These are phyloP conservation scores for Calonectria montana DNA, from an alignment of 2,329 filamentous ascomycete genomes.

Conservation along the genomic window DNA sequence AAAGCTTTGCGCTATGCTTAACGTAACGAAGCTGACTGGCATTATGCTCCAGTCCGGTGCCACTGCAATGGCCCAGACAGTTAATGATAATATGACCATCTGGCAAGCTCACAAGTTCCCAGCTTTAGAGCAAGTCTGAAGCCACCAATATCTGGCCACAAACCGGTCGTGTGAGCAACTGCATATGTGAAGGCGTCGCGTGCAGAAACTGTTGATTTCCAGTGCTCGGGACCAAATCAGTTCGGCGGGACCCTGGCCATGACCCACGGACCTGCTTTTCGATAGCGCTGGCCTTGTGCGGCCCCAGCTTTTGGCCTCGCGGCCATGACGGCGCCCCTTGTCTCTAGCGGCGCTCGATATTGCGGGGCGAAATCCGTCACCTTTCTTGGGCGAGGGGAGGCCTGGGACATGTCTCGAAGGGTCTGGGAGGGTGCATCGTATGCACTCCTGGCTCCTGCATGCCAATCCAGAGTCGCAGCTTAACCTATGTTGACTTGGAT, in stretches of 20 bases:
- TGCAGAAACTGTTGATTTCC: slow-evolving; percentile 1
- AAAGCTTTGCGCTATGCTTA: slow-evolving; percentile 9
- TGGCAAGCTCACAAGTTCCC: not conserved
- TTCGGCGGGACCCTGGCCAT: slow-evolving; percentile 16
- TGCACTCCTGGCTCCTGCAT: slow-evolving; percentile 45
- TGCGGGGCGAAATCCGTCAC: slow-evolving; percentile 11
- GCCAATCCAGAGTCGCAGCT: slow-evolving; percentile 26
- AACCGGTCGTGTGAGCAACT: slow-evolving; percentile 2
- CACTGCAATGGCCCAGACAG: not conserved
- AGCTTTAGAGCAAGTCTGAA: not conserved
- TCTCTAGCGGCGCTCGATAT: slow-evolving; percentile 9
- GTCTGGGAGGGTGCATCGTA: slow-evolving; percentile 3
- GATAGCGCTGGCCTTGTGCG: slow-evolving; percentile 24
- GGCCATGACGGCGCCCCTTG: slow-evolving; percentile 16
- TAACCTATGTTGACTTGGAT: not conserved
- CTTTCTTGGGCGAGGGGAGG: not conserved
- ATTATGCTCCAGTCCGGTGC: slow-evolving; percentile 8
- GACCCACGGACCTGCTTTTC: slow-evolving; percentile 11
- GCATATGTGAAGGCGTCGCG: not conserved
- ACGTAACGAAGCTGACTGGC: not conserved
- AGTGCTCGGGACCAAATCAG: slow-evolving; percentile 14
- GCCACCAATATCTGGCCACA: not conserved
- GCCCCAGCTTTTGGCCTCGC: slow-evolving; percentile 24
- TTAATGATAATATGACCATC: not conserved
- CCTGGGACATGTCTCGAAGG: slow-evolving; percentile 10